Evolutionary conservation across 139 green algal species (phyloP).

Genomic region (Asterochloris erici): DNA sequence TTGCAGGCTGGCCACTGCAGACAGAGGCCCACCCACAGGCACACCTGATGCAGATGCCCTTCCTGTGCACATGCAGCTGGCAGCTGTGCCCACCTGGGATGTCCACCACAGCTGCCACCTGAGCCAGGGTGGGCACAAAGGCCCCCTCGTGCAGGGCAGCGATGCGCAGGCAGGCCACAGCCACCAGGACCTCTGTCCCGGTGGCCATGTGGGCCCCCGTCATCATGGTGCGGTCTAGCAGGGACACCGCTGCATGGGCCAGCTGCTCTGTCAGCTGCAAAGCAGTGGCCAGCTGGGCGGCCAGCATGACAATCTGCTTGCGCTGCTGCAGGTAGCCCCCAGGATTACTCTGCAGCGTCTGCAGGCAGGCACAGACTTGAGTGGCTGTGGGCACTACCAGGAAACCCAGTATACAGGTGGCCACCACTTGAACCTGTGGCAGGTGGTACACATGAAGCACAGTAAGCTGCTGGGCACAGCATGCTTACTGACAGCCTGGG

Average conservation of each 20-base stretch:
- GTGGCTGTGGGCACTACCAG: too few relatives aligned
- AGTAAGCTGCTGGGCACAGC: too few relatives aligned
- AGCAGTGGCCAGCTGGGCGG: constrained; percentile 1
- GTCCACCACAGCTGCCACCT: background rate
- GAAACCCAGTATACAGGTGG: too few relatives aligned
- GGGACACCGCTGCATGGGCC: constrained; percentile 38
- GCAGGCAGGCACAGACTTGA: too few relatives aligned
- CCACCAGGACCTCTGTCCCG: constrained; percentile 24
- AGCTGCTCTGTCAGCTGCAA: constrained; percentile 29
- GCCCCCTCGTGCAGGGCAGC: constrained; percentile 9
- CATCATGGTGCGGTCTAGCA: constrained; percentile 44
- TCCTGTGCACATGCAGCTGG: too few relatives aligned
- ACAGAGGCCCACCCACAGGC: too few relatives aligned
- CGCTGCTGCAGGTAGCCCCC: constrained; percentile 12
- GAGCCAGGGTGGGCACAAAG: background rate
- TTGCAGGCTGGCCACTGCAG: background rate
- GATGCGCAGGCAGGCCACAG: constrained; percentile 22
- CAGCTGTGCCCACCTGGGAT: constrained; percentile 1
- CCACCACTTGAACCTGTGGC: too few relatives aligned
- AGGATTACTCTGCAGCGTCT: constrained; percentile 9
- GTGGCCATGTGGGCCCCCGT: constrained; percentile 23
- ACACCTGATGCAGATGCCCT: too few relatives aligned
- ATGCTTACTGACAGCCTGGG: too few relatives aligned
- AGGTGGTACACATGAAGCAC: too few relatives aligned
- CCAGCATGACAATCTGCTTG: constrained; percentile 7